Evolutionary conservation across 2,329 filamentous ascomycete genomes (phyloP).

Genomic region (Leptographium lundbergii): DNA sequence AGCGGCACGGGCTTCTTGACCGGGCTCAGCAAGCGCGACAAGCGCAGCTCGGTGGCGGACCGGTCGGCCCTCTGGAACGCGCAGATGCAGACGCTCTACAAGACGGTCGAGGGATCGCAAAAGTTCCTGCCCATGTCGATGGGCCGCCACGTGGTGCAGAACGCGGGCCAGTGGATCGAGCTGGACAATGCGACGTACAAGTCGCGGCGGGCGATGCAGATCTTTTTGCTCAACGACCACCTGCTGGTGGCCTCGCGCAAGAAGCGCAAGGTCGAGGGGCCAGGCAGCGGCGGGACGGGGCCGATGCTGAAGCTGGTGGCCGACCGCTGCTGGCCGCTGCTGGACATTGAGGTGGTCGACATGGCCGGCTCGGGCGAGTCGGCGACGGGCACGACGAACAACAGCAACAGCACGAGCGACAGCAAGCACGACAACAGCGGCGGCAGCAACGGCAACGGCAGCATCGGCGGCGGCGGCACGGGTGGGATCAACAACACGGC

Average conservation of each 20-base stretch:
- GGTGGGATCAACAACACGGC: not conserved
- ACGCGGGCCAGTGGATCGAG: constrained; percentile 90
- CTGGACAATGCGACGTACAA: constrained; percentile 97
- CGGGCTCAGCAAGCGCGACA: constrained; percentile 56
- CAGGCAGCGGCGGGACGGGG: constrained; percentile 29
- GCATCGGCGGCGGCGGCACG: constrained; percentile 1
- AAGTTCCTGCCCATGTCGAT: constrained; percentile 86
- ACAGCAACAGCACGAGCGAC: too few relatives aligned
- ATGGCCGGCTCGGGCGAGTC: constrained; percentile 43
- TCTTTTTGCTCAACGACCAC: constrained; percentile 91
- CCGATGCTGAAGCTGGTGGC: constrained; percentile 70
- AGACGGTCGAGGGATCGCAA: constrained; percentile 93
- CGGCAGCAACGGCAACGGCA: not conserved
- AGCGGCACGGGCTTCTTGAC: constrained; percentile 28
- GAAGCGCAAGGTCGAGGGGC: constrained; percentile 72
- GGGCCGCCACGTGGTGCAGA: constrained; percentile 87
- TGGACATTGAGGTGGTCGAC: constrained; percentile 88
- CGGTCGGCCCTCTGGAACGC: constrained; percentile 55
- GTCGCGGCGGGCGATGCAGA: constrained; percentile 73
- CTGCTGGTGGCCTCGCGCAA: constrained; percentile 82
- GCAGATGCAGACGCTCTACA: constrained; percentile 76
- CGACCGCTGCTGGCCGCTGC: constrained; percentile 84
- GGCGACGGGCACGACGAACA: constrained; percentile 18
- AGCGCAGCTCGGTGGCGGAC: constrained; percentile 76
- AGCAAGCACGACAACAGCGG: not conserved